A percentile compares a stretch with the other conserved stretches of the same genome.
Conservation (phyloP, 2,329 filamentous ascomycete species). For the Hypoxylon sp. region DNA sequence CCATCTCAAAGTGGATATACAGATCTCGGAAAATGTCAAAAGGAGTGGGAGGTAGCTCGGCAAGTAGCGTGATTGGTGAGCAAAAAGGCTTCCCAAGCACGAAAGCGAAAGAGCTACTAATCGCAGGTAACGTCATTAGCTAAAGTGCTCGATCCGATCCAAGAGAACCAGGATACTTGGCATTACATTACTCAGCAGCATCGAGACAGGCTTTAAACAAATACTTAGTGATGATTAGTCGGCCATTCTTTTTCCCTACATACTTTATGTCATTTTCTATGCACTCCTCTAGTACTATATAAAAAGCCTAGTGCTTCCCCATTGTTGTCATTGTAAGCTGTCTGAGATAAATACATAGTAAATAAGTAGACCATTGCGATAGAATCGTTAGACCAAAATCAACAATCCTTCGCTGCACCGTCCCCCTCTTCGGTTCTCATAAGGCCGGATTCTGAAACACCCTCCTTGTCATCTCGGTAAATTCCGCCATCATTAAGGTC, state of each 20-base stretch:
- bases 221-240: background rate
- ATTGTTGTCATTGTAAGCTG: background rate
- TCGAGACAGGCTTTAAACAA: background rate
- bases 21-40: too few species aligned
- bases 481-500: slow-evolving; percentile 14
- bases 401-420: background rate
- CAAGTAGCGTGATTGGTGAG: slow-evolving; percentile 27
- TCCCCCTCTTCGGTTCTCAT: slow-evolving; percentile 4
- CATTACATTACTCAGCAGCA: slow-evolving; percentile 1
- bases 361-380: too few species aligned
- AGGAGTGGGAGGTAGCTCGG: slow-evolving; percentile 23
- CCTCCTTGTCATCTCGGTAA: slow-evolving; percentile 29
- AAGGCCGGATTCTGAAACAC: slow-evolving; percentile 6
- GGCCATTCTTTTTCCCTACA: slow-evolving; percentile 17
- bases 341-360: slow-evolving; percentile 3
- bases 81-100: too few species aligned
- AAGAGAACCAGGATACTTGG: background rate
- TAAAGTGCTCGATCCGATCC: background rate
- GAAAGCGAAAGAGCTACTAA: too few species aligned
- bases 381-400: too few species aligned
- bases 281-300: background rate
- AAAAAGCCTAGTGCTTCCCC: background rate
- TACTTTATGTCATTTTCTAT: slow-evolving; percentile 5
- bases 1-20: too few species aligned
- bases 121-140: slow-evolving; percentile 16